Conservation (phyloP, 2,329 filamentous ascomycete species). For the Cladophialophora immunda region DNA sequence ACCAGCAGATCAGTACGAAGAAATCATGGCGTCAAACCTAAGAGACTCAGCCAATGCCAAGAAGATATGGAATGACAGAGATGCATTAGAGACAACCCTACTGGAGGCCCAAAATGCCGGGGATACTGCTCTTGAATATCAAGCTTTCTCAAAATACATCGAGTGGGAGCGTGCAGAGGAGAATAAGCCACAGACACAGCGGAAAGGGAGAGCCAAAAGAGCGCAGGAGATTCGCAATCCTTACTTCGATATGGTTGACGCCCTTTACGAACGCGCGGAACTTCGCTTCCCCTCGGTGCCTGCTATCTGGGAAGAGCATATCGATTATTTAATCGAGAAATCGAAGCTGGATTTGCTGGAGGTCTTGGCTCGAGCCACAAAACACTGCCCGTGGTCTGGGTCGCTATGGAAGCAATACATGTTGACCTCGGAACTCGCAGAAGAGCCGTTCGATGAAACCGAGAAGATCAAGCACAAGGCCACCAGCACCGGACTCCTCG, state of each 20-base stretch:
- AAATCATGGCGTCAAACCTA: constrained; percentile 65
- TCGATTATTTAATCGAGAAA: constrained; percentile 72
- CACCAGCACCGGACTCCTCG: constrained; percentile 83
- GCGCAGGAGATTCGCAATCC: constrained; percentile 46
- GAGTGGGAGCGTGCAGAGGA: constrained; percentile 77
- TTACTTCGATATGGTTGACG: constrained; percentile 64
- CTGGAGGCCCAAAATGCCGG: constrained; percentile 60
- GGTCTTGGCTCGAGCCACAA: constrained; percentile 80
- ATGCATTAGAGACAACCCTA: constrained; percentile 63
- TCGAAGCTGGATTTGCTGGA: constrained; percentile 66
- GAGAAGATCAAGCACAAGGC: constrained; percentile 92
- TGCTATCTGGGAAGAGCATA: constrained; percentile 81
- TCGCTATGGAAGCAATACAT: constrained; percentile 90
- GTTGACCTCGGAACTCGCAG: constrained; percentile 80
- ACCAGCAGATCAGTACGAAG: constrained; percentile 57
- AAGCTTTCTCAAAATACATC: constrained; percentile 72
- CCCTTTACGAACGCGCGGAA: constrained; percentile 81
- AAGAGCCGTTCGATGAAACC: constrained; percentile 78
- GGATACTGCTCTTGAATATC: constrained; percentile 63
- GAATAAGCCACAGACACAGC: constrained; percentile 53
- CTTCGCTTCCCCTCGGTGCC: constrained; percentile 76
- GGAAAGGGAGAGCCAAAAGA: constrained; percentile 55
- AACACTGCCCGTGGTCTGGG: constrained; percentile 93
- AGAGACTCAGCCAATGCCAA: constrained; percentile 62
- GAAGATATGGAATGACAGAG: constrained; percentile 61